Evolutionary conservation across 2,329 filamentous ascomycete genomes (phyloP).

Genomic region (Zasmidium angulare): DNA sequence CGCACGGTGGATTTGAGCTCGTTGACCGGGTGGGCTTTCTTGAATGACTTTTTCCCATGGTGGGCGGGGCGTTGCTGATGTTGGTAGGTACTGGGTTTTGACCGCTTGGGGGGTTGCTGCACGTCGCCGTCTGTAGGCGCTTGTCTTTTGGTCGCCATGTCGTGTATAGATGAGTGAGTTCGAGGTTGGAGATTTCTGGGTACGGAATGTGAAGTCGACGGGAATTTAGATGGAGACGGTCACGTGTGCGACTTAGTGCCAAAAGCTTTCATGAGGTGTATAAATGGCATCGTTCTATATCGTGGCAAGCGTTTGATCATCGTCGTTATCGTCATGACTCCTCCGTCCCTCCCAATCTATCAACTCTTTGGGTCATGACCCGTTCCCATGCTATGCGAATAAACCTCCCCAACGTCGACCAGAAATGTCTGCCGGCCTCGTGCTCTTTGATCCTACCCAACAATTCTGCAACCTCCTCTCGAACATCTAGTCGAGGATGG

Average conservation of each 20-base stretch:
- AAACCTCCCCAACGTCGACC: constrained; percentile 81
- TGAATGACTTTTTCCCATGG: constrained; percentile 29
- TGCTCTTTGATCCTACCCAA: constrained; percentile 81
- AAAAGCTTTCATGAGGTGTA: no score
- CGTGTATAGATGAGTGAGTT: not conserved
- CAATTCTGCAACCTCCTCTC: constrained; percentile 73
- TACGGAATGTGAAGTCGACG: not conserved
- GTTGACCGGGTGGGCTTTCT: constrained; percentile 47
- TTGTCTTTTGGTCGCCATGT: constrained; percentile 24
- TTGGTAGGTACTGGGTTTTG: constrained; percentile 12
- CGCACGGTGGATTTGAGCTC: constrained; percentile 71
- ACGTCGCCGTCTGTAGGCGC: constrained; percentile 13
- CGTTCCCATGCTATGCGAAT: constrained; percentile 83
- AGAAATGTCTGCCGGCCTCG: constrained; percentile 91
- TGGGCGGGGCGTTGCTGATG: constrained; percentile 7
- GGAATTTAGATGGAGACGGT: not conserved
- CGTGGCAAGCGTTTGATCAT: no score
- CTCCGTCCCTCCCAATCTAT: constrained; percentile 9
- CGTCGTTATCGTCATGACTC: constrained; percentile 5
- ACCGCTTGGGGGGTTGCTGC: constrained; percentile 13
- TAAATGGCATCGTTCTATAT: not conserved
- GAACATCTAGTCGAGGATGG: constrained; percentile 79
- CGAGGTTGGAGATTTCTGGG: not conserved
- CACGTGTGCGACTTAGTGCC: not conserved
- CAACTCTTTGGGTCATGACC: constrained; percentile 53